Percentiles rank a stretch among this genome's conserved stretches.
phyloP scores from a whole-genome alignment of 2,329 filamentous ascomycete genomes.

The Neocatenulostroma microsporum region DNA sequence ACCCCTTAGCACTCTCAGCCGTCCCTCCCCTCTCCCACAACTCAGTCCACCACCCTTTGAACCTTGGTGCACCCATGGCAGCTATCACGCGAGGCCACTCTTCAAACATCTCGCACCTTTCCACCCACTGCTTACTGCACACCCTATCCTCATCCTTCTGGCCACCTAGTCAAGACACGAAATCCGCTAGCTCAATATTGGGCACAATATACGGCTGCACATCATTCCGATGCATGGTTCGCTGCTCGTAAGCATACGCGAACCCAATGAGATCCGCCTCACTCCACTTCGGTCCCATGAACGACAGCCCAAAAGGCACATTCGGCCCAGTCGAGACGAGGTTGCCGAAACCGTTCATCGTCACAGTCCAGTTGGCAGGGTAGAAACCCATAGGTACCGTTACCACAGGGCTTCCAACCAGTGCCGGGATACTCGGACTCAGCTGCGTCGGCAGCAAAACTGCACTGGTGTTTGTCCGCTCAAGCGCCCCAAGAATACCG shows the following conservation, averaged over 20 bases:
- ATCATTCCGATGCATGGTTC: constrained; percentile 42
- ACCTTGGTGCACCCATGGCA: constrained; percentile 6
- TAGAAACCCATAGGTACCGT: constrained; percentile 56
- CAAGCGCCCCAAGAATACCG: constrained; percentile 54
- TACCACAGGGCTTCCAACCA: constrained; percentile 54
- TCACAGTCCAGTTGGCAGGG: constrained; percentile 42
- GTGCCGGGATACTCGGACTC: constrained; percentile 43
- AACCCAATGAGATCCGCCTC: constrained; percentile 56
- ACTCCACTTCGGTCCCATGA: constrained; percentile 53
- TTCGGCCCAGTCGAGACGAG: constrained; percentile 49
- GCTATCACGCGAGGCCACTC: constrained; percentile 8
- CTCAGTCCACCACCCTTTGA: constrained; percentile 7
- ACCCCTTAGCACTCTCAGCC: neutral
- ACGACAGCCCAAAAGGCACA: constrained; percentile 54
- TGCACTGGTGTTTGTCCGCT: constrained; percentile 51
- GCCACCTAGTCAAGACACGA: constrained; percentile 24
- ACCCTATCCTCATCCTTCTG: constrained; percentile 1
- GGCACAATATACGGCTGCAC: constrained; percentile 45
- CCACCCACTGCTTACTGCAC: constrained; percentile 11
- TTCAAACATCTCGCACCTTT: constrained; percentile 9
- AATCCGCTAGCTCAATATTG: constrained; percentile 40
- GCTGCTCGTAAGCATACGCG: constrained; percentile 63
- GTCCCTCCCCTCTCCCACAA: constrained; percentile 4
- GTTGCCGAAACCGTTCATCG: constrained; percentile 40
- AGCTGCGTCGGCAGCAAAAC: constrained; percentile 52